Evolutionary conservation across 495 filamentous ascomycete species (phyloP), one percentile per base, ranked within the genome.

Genomic region (Penicillium pancosmium): DNA sequence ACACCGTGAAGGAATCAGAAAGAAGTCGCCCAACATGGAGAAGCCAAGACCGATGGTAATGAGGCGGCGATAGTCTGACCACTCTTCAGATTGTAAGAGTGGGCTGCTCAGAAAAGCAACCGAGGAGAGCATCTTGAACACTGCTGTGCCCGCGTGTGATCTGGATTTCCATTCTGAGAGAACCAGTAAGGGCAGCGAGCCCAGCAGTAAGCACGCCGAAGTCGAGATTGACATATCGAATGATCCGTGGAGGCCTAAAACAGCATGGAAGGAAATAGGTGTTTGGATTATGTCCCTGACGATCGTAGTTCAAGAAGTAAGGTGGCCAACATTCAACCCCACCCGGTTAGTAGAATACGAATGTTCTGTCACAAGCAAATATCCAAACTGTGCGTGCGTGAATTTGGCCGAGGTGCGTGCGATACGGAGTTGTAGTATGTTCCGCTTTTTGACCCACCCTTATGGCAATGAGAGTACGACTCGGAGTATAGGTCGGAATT

Each of bases 111-210:
- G 56, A 43, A 68, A 68, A 15, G 62, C 62, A 1, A 52, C 38
- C 12, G 65, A 68, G 2, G 62, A 68, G 33, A 65, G 59, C 65
- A 68, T 62, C 50, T 68, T 68, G 62, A 68, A 65, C 16, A 67
- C 15, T 2, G n/a, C 56, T 0, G 61, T 63, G 15, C 60, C 64
- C 0, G 31, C 51, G 38, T 60, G 60, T 16, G 60, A 67, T 47
- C 54, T 50, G 43, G 64, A 58, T 33, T 55, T 54, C 54, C 51
- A 57, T 51, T 67, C 64, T 16, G 60, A 67, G 36, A 63, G 23
- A 6, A 62, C 60, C 15, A 66, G 35, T 1, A 59, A 36, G 13
- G 63, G 63, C 18, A 66, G 44, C 8, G 56, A 50, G 9, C 48
- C 56, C 35, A 62, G 51, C 16, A 66, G 56, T 3, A 66, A 49